Percentiles rank a stretch among this genome's conserved stretches.
Conservation (phyloP, 164 flowering plant species). For the Chimonanthus praecox region DNA sequence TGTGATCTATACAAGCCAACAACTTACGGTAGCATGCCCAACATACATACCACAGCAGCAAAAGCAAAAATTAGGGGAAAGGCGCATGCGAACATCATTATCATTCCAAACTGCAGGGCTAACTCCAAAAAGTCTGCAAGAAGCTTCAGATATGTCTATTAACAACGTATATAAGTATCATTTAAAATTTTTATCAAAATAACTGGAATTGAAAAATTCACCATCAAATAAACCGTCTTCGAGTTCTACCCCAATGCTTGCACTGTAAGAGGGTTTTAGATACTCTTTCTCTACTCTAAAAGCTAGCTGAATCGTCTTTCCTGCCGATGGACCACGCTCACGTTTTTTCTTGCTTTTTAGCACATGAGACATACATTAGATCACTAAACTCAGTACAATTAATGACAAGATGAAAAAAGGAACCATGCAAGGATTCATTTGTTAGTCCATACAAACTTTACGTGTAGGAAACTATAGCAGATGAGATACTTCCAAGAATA, state of each 20-base stretch:
- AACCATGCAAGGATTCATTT: neutral
- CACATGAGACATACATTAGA: constrained; percentile 7
- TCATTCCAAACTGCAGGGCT: constrained; percentile 93
- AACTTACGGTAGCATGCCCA: neutral
- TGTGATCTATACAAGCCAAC: neutral
- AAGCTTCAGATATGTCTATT: neutral
- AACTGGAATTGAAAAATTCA: constrained; percentile 21
- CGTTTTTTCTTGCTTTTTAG: constrained; percentile 47
- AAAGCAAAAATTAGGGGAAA: constrained; percentile 85
- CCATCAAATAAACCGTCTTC: constrained; percentile 99
- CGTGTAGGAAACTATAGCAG: neutral
- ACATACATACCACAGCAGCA: constrained; percentile 55
- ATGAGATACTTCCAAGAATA: neutral
- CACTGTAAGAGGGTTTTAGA: constrained; percentile 74
- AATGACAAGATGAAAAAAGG: neutral
- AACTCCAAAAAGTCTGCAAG: constrained; percentile 78
- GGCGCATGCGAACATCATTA: constrained; percentile 99
- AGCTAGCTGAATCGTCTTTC: constrained; percentile 39
- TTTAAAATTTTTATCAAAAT: neutral
- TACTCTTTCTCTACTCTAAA: constrained; percentile 91
- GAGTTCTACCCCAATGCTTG: constrained; percentile 76
- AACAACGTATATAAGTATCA: neutral
- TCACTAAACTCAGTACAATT: neutral
- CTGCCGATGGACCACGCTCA: constrained; percentile 40
- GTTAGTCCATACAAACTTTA: neutral